Evolutionary conservation across 345 rosid species (phyloP), one percentile per base, ranked within the genome.

Genomic region (Firmiana major): DNA sequence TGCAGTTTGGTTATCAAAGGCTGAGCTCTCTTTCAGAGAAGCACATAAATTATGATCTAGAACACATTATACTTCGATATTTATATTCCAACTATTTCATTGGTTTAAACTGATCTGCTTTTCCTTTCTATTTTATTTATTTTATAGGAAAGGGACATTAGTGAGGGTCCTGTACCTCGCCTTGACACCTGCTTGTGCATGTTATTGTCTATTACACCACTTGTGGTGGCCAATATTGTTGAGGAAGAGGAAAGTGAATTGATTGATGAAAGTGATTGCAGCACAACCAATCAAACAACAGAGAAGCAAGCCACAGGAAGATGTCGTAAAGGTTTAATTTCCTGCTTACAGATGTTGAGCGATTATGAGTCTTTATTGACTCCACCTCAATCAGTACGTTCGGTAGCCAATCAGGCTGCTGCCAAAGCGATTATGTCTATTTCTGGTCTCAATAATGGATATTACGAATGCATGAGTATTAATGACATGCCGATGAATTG

Each of bases 151-250:
- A 92, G 97, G 83, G 94, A 96, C 79, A 86, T 91, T 68, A 80
- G 85, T 78, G 99, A 96, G 85, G 97, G 97, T 82, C 94, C 94
- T 45, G 89, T 92, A 78, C 98, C 98, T 82, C 98, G 97, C 49
- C 79, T 88, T 74, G 98, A 96, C 75, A 90, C 97, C 63, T 86
- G 88, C 84, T 85, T 93, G 85, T 90, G 94, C 87, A 85, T 96
- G 92, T 81, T 96, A 76, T 83, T 96, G 81, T 92, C 93, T 58
- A 77, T 92, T 66, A 83, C 97, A 57, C 89, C 94, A 63, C 91
- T 93, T 82, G 87, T 92, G 31, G 85, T 92, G 75, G 93, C 94
- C 71, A 85, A 88, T 76, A 87, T 96, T 77, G 89, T 96, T 65
- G 99, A 96, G 84, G 97, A 92, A 82, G 99, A 96, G 79, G 99